A percentile compares a stretch with the other conserved stretches of the same genome.
Conservation (phyloP, 129 eudicot genomes). For the Lonicera japonica region DNA sequence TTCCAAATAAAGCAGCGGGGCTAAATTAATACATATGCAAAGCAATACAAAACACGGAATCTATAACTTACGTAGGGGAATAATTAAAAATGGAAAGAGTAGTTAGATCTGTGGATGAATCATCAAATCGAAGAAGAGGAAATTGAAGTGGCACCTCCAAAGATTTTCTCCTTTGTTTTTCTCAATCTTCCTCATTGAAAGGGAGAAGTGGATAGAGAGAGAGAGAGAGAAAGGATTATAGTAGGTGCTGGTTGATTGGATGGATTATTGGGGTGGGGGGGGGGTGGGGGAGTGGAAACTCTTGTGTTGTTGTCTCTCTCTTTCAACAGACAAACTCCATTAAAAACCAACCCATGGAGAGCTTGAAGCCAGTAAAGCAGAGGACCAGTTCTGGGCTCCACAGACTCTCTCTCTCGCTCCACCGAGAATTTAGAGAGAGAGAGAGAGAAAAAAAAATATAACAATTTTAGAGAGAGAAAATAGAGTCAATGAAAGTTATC, state of each 20-base stretch:
- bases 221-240: constrained; percentile 2
- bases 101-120: constrained; percentile 59
- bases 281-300: constrained; percentile 27
- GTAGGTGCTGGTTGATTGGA: constrained; percentile 18
- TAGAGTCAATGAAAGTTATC: constrained; percentile 19
- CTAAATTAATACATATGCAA: not conserved
- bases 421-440: constrained; percentile 8
- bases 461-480: constrained; percentile 5
- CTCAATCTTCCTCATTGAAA: constrained; percentile 1
- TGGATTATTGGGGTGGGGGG: too few species aligned
- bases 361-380: constrained; percentile 72
- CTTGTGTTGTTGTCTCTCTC: too few species aligned
- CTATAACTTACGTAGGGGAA: constrained; percentile 37
- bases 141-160: constrained; percentile 18
- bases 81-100: constrained; percentile 35
- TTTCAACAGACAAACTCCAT: constrained; percentile 50
- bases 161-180: not conserved
- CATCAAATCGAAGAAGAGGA: constrained; percentile 25
- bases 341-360: constrained; percentile 49
- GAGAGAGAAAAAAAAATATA: too few species aligned
- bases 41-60: not conserved
- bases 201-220: not conserved
- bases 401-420: too few species aligned
- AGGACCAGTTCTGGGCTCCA: constrained; percentile 72
- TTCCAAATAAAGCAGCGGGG: constrained; percentile 4